These are phyloP conservation scores for Trichoderma asperelloides DNA, from an alignment of 495 filamentous ascomycete genomes.

Conservation along the genomic window DNA sequence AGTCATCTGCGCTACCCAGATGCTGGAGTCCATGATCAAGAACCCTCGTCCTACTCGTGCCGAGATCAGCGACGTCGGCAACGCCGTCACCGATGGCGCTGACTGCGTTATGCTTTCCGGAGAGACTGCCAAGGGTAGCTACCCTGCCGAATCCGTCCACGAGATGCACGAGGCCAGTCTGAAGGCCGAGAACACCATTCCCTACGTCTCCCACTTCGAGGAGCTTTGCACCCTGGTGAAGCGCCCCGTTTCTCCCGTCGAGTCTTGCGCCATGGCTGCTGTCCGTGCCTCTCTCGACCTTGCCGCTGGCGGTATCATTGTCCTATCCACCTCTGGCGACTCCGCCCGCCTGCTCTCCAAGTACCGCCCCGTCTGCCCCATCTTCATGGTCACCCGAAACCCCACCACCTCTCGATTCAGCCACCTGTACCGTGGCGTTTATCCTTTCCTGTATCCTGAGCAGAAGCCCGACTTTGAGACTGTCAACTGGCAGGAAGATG, in stretches of 20 bases:
- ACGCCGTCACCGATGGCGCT: conserved; percentile 92
- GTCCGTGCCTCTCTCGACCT: conserved; percentile 90
- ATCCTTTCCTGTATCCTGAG: conserved; percentile 91
- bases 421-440: conserved; percentile 95
- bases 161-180: conserved; percentile 98
- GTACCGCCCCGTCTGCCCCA: conserved; percentile 96
- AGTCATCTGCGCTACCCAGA: conserved; percentile 73
- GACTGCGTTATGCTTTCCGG: conserved; percentile 99
- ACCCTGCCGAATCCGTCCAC: conserved; percentile 81
- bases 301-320: conserved; percentile 90
- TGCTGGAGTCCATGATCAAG: conserved; percentile 98
- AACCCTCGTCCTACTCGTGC: conserved; percentile 94
- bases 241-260: conserved; percentile 73
- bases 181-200: conserved; percentile 90
- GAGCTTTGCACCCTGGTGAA: conserved; percentile 77
- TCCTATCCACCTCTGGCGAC: conserved; percentile 82
- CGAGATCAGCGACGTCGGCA: conserved; percentile 96
- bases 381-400: conserved; percentile 96
- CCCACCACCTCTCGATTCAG: conserved; percentile 75
- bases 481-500: conserved; percentile 96
- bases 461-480: conserved; percentile 83
- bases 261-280: conserved; percentile 92
- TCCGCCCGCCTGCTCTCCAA: conserved; percentile 94
- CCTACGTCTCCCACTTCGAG: conserved; percentile 93
- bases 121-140: conserved; percentile 96